phyloP scores from a whole-genome alignment of 495 filamentous ascomycete genomes.

The Hypoxylon fuscum region DNA sequence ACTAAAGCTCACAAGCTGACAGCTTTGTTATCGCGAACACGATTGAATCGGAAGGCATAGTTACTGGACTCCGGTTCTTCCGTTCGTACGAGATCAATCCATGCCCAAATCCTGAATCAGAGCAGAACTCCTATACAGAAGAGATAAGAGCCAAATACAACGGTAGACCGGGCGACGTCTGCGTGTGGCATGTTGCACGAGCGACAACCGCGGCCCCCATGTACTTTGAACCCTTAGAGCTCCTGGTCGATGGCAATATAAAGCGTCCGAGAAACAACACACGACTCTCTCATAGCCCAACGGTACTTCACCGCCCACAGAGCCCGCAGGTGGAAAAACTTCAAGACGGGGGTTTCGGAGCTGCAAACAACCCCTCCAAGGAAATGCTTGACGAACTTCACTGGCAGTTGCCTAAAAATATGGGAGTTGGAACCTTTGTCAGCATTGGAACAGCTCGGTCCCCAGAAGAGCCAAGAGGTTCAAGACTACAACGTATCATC shows the following conservation, averaged over 20 bases:
- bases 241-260: conserved; percentile 23
- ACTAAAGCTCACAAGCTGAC: neutral
- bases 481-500: neutral
- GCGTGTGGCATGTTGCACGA: conserved; percentile 62
- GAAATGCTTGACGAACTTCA: conserved; percentile 39
- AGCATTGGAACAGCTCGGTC: conserved; percentile 45
- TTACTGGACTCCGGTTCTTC: neutral
- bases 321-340: neutral
- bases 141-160: conserved; percentile 10
- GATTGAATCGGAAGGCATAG: neutral
- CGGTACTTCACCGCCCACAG: neutral
- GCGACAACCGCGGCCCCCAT: conserved; percentile 63
- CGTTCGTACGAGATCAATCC: conserved; percentile 5
- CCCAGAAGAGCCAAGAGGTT: neutral
- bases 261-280: neutral
- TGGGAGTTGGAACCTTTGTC: conserved; percentile 26
- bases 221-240: conserved; percentile 54
- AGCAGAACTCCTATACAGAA: neutral
- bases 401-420: conserved; percentile 17
- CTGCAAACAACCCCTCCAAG: conserved; percentile 45
- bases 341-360: conserved; percentile 7
- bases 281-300: neutral
- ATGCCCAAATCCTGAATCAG: neutral
- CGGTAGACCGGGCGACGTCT: conserved; percentile 40
- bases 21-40: conserved; percentile 11